Base-by-base conservation (phyloP, 73 alveolate species). In the Breviolum minutum region DNA sequence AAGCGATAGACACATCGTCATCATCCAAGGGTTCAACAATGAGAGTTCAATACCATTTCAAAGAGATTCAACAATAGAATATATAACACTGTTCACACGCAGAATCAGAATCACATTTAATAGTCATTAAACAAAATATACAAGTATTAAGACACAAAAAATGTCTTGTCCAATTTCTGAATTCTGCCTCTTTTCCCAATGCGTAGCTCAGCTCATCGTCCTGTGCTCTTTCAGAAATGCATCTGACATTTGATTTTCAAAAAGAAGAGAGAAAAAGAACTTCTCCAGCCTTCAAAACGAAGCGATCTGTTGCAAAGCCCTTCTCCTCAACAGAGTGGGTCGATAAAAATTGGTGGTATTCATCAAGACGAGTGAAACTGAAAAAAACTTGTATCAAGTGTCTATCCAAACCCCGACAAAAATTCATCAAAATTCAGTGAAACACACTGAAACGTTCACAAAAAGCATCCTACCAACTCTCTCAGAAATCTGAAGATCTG, bases 141-240 rank as follows among this genome's bases (percentile, higher is more conserved):
- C n/a, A n/a, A n/a, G n/a, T n/a, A n/a, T n/a, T n/a, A n/a, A n/a
- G n/a, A n/a, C n/a, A n/a, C n/a, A n/a, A n/a, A n/a, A n/a, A n/a
- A 6, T 13, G 32, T 8, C 90, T 63, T 19, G 60, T n/a, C 60
- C 6, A 61, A 8, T 7, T 48, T 14, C 63, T 16, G 86, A 16
- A 20, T 17, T 10, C 64, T 14, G 26, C 97, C 94, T 94, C 99
- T 85, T 94, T 94, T 6, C 99, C 99, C 73, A 94, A 24, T 26
- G 99, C 99, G 32, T 94, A 94, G 89, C 99, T 94, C 63, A 94
- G 93, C 94, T 94, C 99, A 27, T 94, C 99, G n/a, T 94, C 99
- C 92, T 77, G 84, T 2, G 32, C 40, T 9, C 79, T 10, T 62
- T 16, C 62, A 24, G 27, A 7, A 26, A 74, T 8, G 82, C 24